Evolutionary conservation across 2,329 filamentous ascomycete species (phyloP).

Genomic region (Xylariaceae sp.): DNA sequence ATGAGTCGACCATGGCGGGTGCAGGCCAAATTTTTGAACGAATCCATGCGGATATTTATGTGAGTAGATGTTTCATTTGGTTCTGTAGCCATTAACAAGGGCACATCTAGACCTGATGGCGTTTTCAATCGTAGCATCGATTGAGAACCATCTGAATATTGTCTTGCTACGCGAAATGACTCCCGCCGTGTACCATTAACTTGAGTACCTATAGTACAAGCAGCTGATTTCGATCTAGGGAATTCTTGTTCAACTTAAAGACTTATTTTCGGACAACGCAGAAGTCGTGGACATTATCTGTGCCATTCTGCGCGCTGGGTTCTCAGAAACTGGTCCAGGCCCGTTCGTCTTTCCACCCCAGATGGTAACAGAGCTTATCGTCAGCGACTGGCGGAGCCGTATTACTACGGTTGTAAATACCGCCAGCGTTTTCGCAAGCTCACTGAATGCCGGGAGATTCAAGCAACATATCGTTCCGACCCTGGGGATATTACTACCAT

Average conservation of each 20-base stretch:
- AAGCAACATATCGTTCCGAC: slow-evolving; percentile 43
- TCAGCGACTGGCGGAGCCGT: slow-evolving; percentile 55
- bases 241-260: slow-evolving; percentile 39
- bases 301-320: slow-evolving; percentile 66
- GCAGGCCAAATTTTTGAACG: slow-evolving; percentile 22
- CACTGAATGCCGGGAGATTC: slow-evolving; percentile 45
- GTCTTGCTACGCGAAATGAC: not conserved
- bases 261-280: slow-evolving; percentile 53
- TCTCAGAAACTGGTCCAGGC: slow-evolving; percentile 68
- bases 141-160: not conserved
- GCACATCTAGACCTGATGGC: not conserved
- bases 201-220: slow-evolving; percentile 55
- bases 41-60: slow-evolving; percentile 47
- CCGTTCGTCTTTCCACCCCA: slow-evolving; percentile 71
- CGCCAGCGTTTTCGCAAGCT: slow-evolving; percentile 65
- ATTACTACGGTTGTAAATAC: slow-evolving; percentile 67
- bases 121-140: not conserved
- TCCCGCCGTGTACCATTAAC: slow-evolving; percentile 38
- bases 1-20: slow-evolving; percentile 5
- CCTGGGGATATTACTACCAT: slow-evolving; percentile 52
- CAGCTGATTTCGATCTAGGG: slow-evolving; percentile 22
- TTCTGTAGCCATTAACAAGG: not conserved
- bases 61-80: slow-evolving; percentile 26
- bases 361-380: slow-evolving; percentile 63
- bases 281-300: slow-evolving; percentile 72